Evolutionary conservation across 371 early-diverging fungal genomes (phyloP).

Genomic region (Fennellomyces sp.): DNA sequence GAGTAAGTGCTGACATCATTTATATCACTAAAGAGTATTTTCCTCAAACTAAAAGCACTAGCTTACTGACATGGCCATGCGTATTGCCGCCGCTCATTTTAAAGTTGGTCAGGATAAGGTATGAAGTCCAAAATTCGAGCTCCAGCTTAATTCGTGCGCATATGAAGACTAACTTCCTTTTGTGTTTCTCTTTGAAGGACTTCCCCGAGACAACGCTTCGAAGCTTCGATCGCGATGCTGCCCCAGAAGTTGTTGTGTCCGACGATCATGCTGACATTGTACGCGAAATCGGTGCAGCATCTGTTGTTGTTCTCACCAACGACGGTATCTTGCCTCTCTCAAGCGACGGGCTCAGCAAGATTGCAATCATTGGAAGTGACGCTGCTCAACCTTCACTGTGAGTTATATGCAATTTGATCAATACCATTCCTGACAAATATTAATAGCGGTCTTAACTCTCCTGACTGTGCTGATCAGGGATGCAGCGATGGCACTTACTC

Average conservation of each 20-base stretch:
- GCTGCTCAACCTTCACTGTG: constrained; percentile 32
- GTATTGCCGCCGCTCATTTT: constrained; percentile 58
- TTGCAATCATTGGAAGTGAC: constrained; percentile 60
- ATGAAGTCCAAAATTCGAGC: constrained; percentile 13
- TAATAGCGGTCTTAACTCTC: constrained; percentile 17
- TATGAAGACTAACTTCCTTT: too few species aligned
- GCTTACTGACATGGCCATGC: constrained; percentile 56
- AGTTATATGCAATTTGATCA: not conserved
- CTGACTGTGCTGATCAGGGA: constrained; percentile 23
- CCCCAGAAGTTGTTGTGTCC: constrained; percentile 36
- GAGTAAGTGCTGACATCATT: constrained; percentile 5
- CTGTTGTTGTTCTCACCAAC: constrained; percentile 54
- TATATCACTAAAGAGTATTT: not conserved
- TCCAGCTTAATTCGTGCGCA: not conserved
- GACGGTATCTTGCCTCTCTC: constrained; percentile 41
- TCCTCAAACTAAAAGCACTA: not conserved
- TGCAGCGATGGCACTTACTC: constrained; percentile 54
- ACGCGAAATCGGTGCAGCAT: constrained; percentile 54
- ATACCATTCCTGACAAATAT: not conserved
- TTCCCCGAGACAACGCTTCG: constrained; percentile 45
- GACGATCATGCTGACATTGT: constrained; percentile 39
- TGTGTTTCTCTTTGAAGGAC: too few species aligned
- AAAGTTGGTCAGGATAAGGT: constrained; percentile 19
- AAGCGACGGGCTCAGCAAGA: constrained; percentile 15
- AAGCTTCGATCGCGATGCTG: constrained; percentile 20